Evolutionary conservation across 192 early-diverging fungal genomes (phyloP).

Genomic region (Coemansia asiatica): DNA sequence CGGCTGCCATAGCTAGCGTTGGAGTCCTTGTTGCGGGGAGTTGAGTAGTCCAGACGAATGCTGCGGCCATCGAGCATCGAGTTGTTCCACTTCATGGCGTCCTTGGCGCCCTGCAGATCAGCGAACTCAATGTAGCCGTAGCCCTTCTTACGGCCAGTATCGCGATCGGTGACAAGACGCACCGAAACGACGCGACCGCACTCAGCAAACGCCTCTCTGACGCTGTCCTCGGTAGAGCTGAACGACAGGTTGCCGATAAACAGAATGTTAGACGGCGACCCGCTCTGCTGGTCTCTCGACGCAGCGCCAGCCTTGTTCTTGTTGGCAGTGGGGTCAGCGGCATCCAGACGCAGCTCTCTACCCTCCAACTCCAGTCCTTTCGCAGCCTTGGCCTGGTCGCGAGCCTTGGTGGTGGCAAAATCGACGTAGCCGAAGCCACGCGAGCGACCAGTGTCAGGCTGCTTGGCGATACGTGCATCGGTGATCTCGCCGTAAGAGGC

Average conservation of each 20-base stretch:
- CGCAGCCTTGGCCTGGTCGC: conserved; percentile 67
- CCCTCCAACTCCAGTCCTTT: conserved; percentile 78
- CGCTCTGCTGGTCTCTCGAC: conserved; percentile 50
- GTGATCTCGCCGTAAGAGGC: conserved; percentile 66
- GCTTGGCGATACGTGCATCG: conserved; percentile 75
- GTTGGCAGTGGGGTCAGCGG: conserved; percentile 28
- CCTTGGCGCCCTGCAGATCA: conserved; percentile 84
- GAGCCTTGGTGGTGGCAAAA: conserved; percentile 65
- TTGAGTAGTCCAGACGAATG: conserved; percentile 84
- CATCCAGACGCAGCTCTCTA: conserved; percentile 75
- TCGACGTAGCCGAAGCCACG: conserved; percentile 87
- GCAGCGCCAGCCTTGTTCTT: conserved; percentile 29
- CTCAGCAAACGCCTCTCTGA: conserved; percentile 90
- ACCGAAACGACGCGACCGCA: conserved; percentile 87
- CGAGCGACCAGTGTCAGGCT: conserved; percentile 62
- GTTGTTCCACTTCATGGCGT: conserved; percentile 86
- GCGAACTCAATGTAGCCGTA: conserved; percentile 97
- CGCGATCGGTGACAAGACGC: conserved; percentile 79
- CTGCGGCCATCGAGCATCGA: conserved; percentile 74
- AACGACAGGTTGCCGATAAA: conserved; percentile 88
- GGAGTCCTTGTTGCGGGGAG: conserved; percentile 43
- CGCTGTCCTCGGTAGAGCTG: conserved; percentile 85
- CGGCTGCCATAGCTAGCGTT: conserved; percentile 57
- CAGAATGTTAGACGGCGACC: conserved; percentile 71
- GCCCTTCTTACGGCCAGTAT: conserved; percentile 83